Evolutionary conservation across 2,329 filamentous ascomycete genomes (phyloP).

Genomic region (Fusarium sp.): DNA sequence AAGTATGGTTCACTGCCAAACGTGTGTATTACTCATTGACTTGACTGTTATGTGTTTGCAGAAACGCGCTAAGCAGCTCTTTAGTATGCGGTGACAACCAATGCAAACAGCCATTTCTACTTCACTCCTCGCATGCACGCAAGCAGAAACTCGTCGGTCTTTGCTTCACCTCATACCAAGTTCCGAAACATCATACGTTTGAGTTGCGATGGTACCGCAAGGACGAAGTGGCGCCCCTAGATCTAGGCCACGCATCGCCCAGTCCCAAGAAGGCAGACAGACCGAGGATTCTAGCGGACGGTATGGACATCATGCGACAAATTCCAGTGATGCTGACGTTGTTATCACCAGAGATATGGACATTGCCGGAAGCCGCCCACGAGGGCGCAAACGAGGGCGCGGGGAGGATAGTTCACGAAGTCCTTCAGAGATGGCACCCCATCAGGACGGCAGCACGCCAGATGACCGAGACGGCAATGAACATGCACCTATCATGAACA

Average conservation of each 20-base stretch:
- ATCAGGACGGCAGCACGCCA: neutral
- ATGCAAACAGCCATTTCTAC: neutral
- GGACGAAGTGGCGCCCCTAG: too few species aligned
- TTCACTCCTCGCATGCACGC: neutral
- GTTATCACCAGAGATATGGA: neutral
- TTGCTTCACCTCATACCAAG: neutral
- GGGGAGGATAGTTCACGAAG: neutral
- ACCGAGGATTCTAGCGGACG: neutral
- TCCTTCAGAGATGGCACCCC: neutral
- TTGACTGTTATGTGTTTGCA: neutral
- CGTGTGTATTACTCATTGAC: too few species aligned
- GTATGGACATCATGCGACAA: neutral
- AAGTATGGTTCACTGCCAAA: too few species aligned
- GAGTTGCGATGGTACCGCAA: neutral
- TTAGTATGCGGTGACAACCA: neutral
- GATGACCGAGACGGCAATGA: neutral
- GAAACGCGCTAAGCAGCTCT: neutral
- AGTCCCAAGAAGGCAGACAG: neutral
- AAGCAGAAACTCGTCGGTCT: neutral
- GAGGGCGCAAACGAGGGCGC: neutral
- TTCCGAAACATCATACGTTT: neutral
- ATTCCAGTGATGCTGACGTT: neutral
- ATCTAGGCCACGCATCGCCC: too few species aligned
- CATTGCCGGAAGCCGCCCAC: neutral
- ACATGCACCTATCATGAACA: neutral